These are phyloP conservation scores for Amniculicola lignicola DNA, from an alignment of 495 filamentous ascomycete genomes.

Conservation along the genomic window DNA sequence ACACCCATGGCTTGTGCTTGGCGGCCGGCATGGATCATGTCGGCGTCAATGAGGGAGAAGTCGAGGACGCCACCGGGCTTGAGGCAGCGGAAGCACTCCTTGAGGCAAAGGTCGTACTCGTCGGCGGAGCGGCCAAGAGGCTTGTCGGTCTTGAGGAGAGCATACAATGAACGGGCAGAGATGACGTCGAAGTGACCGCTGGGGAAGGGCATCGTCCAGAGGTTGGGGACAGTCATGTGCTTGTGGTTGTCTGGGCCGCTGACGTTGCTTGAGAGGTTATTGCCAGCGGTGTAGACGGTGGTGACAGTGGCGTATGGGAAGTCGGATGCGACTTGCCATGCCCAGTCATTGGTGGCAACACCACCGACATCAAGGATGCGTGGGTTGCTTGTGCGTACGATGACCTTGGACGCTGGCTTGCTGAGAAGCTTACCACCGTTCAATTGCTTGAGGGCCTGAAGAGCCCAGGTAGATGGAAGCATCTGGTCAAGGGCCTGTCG, in stretches of 20 bases:
- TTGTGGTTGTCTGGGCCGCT: conserved; percentile 82
- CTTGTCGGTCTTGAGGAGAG: conserved; percentile 63
- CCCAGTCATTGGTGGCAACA: conserved; percentile 85
- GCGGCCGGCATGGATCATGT: conserved; percentile 78
- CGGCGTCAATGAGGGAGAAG: conserved; percentile 82
- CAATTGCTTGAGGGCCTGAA: conserved; percentile 70
- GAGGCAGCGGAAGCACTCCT: conserved; percentile 83
- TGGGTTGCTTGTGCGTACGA: conserved; percentile 49
- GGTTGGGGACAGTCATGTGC: conserved; percentile 65
- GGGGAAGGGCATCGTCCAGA: conserved; percentile 81
- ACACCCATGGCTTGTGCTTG: conserved; percentile 74
- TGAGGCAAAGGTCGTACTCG: conserved; percentile 82
- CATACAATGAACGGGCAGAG: conserved; percentile 82
- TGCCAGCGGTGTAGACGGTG: conserved; percentile 63
- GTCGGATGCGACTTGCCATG: conserved; percentile 83
- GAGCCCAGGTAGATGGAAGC: conserved; percentile 70
- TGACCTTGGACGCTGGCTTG: conserved; percentile 63
- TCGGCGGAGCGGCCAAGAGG: conserved; percentile 49
- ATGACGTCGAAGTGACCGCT: conserved; percentile 89
- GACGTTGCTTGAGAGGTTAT: conserved; percentile 57
- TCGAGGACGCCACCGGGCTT: conserved; percentile 92
- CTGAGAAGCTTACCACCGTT: conserved; percentile 79
- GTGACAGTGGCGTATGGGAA: conserved; percentile 82
- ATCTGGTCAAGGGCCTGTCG: conserved; percentile 75
- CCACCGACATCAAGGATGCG: conserved; percentile 88